These are phyloP conservation scores for Aureobasidium sp. DNA, from an alignment of 2,329 filamentous ascomycete genomes.

Conservation along the genomic window DNA sequence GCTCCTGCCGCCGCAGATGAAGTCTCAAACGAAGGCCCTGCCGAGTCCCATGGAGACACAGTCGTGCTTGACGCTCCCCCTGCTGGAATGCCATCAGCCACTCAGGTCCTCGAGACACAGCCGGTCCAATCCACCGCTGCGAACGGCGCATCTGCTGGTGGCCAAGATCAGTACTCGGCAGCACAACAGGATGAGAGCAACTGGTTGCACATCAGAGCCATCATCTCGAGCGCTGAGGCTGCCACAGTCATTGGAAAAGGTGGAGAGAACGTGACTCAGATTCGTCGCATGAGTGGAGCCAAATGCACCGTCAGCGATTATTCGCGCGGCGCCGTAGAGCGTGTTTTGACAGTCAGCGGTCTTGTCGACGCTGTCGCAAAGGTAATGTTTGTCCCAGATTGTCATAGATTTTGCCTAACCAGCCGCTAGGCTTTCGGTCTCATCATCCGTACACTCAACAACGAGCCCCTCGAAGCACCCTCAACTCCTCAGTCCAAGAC, in stretches of 20 bases:
- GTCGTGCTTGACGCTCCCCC: slow-evolving; percentile 59
- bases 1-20: slow-evolving; percentile 34
- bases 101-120: slow-evolving; percentile 45
- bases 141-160: slow-evolving; percentile 47
- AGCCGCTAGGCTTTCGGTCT: slow-evolving; percentile 75
- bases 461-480: slow-evolving; percentile 80
- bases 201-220: slow-evolving; percentile 95
- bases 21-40: slow-evolving; percentile 37
- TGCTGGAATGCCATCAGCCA: slow-evolving; percentile 39
- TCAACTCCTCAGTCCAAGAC: slow-evolving; percentile 95
- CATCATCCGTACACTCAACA: slow-evolving; percentile 96
- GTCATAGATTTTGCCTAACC: slow-evolving; percentile 24
- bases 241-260: slow-evolving; percentile 98
- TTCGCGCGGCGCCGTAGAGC: slow-evolving; percentile 91
- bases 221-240: slow-evolving; percentile 95
- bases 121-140: slow-evolving; percentile 51
- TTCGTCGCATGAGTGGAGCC: slow-evolving; percentile 86
- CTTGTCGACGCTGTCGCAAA: slow-evolving; percentile 95
- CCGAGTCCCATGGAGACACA: slow-evolving; percentile 61
- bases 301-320: slow-evolving; percentile 99
- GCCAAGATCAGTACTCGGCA: slow-evolving; percentile 26
- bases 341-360: slow-evolving; percentile 94
- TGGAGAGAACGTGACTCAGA: slow-evolving; percentile 96
- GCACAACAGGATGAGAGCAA: slow-evolving; percentile 76
- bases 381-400: slow-evolving; percentile 45